phyloP scores from a whole-genome alignment of 306 rosid genomes.

The Rosa multiflora region DNA sequence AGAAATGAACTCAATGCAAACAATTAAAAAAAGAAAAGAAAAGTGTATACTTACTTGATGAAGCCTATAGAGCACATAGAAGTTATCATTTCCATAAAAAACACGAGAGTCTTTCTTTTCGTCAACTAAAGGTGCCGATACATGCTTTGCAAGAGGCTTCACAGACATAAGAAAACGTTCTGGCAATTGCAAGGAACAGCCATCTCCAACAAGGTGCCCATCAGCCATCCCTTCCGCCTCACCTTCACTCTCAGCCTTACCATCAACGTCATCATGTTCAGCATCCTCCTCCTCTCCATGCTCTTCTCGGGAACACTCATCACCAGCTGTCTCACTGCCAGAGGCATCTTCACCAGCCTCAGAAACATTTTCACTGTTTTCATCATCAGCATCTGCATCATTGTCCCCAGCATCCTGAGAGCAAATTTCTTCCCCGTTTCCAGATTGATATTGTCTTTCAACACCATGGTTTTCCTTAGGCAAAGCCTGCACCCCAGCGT shows the following conservation, averaged over 20 bases:
- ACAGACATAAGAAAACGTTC: slow-evolving; percentile 74
- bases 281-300: slow-evolving; percentile 76
- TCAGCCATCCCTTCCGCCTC: slow-evolving; percentile 86
- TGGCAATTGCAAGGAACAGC: slow-evolving; percentile 51
- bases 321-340: slow-evolving; percentile 93
- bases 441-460: slow-evolving; percentile 52
- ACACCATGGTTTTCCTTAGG: slow-evolving; percentile 44
- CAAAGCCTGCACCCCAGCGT: slow-evolving; percentile 38
- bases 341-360: slow-evolving; percentile 91
- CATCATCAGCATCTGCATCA: slow-evolving; percentile 94
- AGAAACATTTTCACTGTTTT: slow-evolving; percentile 87
- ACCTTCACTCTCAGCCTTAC: slow-evolving; percentile 97
- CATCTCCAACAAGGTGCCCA: slow-evolving; percentile 64
- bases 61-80: slow-evolving; percentile 89
- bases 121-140: slow-evolving; percentile 43
- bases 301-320: slow-evolving; percentile 80
- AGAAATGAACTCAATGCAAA: not conserved
- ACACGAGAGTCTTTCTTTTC: slow-evolving; percentile 61
- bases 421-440: slow-evolving; percentile 49
- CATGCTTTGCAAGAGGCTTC: slow-evolving; percentile 88
- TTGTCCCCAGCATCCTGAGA: slow-evolving; percentile 62
- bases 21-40: not conserved
- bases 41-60: slow-evolving; percentile 69
- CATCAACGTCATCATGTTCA: slow-evolving; percentile 74
- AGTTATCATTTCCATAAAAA: slow-evolving; percentile 90